phyloP scores from a whole-genome alignment of 192 early-diverging fungal genomes.

The Podila epicladia region DNA sequence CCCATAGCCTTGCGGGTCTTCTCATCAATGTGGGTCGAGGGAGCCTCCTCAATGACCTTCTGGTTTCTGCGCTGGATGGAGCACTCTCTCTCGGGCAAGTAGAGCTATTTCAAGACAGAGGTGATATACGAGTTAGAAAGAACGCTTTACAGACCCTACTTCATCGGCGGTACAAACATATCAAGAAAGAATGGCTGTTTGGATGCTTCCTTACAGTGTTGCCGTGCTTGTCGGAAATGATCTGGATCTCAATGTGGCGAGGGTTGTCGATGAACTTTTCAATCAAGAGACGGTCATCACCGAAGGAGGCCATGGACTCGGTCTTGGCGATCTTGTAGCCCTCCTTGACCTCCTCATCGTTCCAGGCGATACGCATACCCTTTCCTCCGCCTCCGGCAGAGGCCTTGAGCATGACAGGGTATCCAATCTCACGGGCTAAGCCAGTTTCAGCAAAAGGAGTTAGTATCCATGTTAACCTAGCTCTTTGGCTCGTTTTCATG shows the following conservation, averaged over 20 bases:
- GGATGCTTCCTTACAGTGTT: conserved; percentile 52
- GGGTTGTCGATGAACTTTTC: conserved; percentile 93
- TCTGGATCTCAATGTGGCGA: conserved; percentile 81
- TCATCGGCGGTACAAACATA: not conserved
- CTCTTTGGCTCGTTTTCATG: too few relatives aligned
- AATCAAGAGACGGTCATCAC: conserved; percentile 88
- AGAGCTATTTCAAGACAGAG: conserved; percentile 52
- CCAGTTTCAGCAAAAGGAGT: not conserved
- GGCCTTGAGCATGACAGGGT: conserved; percentile 89
- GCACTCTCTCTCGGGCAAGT: conserved; percentile 92
- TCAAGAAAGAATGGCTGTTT: not conserved
- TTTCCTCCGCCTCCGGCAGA: conserved; percentile 86
- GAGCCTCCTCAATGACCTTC: conserved; percentile 88
- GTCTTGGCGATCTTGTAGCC: conserved; percentile 81
- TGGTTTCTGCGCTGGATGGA: conserved; percentile 87
- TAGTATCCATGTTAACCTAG: too few relatives aligned
- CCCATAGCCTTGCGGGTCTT: conserved; percentile 77
- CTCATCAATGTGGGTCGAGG: conserved; percentile 73
- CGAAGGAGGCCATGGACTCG: conserved; percentile 87
- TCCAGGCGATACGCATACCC: conserved; percentile 86
- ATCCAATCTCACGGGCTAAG: conserved; percentile 70
- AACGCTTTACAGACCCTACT: not conserved
- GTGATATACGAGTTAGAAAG: not conserved
- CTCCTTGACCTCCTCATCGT: conserved; percentile 71
- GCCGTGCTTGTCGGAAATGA: conserved; percentile 75